Percentiles rank a stretch among this genome's conserved stretches.
These are phyloP conservation scores for Karstenula rhodostoma DNA, from an alignment of 2,329 filamentous ascomycete species.

Conservation along the genomic window DNA sequence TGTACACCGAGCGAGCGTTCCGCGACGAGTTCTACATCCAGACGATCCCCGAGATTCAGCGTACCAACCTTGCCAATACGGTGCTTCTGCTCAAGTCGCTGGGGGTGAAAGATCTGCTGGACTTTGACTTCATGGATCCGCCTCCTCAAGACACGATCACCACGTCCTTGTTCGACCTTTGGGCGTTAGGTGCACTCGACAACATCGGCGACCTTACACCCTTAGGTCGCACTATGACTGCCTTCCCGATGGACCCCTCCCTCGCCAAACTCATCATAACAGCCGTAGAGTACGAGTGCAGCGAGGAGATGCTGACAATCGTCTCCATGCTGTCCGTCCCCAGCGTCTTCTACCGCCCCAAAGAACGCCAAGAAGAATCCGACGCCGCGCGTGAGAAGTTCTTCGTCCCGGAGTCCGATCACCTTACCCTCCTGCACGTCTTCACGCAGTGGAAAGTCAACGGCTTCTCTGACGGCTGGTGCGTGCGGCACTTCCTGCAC, in stretches of 20 bases:
- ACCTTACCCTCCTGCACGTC: conserved; percentile 93
- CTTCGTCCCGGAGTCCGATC: conserved; percentile 97
- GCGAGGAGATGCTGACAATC: conserved; percentile 97
- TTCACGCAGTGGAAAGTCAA: conserved; percentile 96
- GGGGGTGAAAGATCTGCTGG: conserved; percentile 89
- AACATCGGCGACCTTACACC: conserved; percentile 91
- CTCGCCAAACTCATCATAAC: conserved; percentile 95
- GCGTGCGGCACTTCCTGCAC: conserved; percentile 90
- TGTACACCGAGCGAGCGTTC: conserved; percentile 94
- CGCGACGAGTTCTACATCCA: conserved; percentile 96
- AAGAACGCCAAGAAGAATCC: conserved; percentile 95
- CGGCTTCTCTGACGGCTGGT: conserved; percentile 90
- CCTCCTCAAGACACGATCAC: conserved; percentile 97
- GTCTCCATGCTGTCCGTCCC: conserved; percentile 98
- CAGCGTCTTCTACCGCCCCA: conserved; percentile 95
- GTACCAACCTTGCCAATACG: conserved; percentile 94
- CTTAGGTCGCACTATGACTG: conserved; percentile 91
- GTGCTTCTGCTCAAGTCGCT: conserved; percentile 93
- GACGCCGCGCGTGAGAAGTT: conserved; percentile 97
- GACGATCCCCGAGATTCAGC: conserved; percentile 96
- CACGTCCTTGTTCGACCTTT: conserved; percentile 95
- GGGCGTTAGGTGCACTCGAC: conserved; percentile 92
- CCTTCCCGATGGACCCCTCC: conserved; percentile 97
- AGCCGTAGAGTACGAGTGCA: conserved; percentile 87
- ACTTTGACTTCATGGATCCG: conserved; percentile 99